Evolutionary conservation across 495 filamentous ascomycete genomes (phyloP).

Genomic region (Daldinia grandis): DNA sequence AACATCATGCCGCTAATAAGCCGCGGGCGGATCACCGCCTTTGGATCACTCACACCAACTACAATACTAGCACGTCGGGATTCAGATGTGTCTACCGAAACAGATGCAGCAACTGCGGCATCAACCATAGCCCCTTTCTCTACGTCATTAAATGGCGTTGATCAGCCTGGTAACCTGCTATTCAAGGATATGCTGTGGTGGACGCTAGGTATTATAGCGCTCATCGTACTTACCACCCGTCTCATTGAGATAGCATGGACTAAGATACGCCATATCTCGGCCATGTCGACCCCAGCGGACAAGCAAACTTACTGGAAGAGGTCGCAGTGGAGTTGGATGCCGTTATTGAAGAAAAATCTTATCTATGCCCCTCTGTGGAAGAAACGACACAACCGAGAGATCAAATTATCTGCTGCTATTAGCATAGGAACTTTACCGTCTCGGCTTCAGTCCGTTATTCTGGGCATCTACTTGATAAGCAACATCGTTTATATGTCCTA

Average conservation of each 20-base stretch:
- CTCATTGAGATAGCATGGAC: constrained; percentile 54
- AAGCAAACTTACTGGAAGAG: constrained; percentile 60
- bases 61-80: constrained; percentile 42
- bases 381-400: constrained; percentile 86
- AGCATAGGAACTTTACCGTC: constrained; percentile 88
- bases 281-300: constrained; percentile 56
- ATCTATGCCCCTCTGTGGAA: constrained; percentile 85
- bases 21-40: constrained; percentile 44
- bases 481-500: constrained; percentile 71
- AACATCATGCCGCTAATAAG: constrained; percentile 42
- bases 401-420: constrained; percentile 76
- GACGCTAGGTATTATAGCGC: constrained; percentile 56
- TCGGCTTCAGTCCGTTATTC: constrained; percentile 78
- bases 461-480: constrained; percentile 69
- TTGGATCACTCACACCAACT: constrained; percentile 38
- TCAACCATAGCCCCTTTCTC: constrained; percentile 58
- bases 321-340: constrained; percentile 60
- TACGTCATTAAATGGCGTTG: constrained; percentile 60
- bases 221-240: constrained; percentile 56
- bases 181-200: constrained; percentile 60
- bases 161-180: constrained; percentile 57
- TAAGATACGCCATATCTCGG: constrained; percentile 57
- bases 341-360: constrained; percentile 75
- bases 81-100: constrained; percentile 27
- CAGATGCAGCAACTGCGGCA: constrained; percentile 26